phyloP scores from a whole-genome alignment of 2,329 filamentous ascomycete species.

The Ophiostoma himal-ulmi region DNA sequence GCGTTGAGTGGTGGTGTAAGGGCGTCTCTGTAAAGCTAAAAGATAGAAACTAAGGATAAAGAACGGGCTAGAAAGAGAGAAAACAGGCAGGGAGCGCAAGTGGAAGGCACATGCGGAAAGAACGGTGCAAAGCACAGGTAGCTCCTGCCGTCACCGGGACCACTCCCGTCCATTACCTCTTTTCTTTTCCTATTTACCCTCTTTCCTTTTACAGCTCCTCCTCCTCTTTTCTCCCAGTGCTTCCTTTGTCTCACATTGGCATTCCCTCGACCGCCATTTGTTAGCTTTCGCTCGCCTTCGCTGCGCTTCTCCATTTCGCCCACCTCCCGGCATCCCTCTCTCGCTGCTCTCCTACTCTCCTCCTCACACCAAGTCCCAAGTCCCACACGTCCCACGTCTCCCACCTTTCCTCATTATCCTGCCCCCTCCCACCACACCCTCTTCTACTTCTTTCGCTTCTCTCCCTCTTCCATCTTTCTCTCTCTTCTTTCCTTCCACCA shows the following conservation, averaged over 20 bases:
- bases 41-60: background rate
- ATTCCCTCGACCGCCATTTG: slow-evolving; percentile 3
- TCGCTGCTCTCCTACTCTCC: no score
- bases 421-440: slow-evolving; percentile 1
- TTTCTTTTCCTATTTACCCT: background rate
- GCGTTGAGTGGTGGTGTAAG: slow-evolving; percentile 15
- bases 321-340: background rate
- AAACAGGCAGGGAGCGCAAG: slow-evolving; percentile 6
- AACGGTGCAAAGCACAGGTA: slow-evolving; percentile 14
- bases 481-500: background rate
- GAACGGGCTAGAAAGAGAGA: slow-evolving; percentile 1
- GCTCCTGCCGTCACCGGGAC: slow-evolving; percentile 13
- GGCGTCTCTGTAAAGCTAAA: background rate
- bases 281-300: slow-evolving; percentile 10
- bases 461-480: background rate
- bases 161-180: slow-evolving; percentile 4
- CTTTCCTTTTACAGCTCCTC: background rate
- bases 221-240: background rate
- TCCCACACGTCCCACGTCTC: background rate
- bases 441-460: background rate
- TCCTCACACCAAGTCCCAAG: background rate
- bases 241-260: slow-evolving; percentile 7
- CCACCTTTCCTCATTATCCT: slow-evolving; percentile 1
- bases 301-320: slow-evolving; percentile 12
- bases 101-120: slow-evolving; percentile 8